These are phyloP conservation scores for Phytophthora colocasiae DNA, from an alignment of 352 stramenopile genomes.

Conservation along the genomic window DNA sequence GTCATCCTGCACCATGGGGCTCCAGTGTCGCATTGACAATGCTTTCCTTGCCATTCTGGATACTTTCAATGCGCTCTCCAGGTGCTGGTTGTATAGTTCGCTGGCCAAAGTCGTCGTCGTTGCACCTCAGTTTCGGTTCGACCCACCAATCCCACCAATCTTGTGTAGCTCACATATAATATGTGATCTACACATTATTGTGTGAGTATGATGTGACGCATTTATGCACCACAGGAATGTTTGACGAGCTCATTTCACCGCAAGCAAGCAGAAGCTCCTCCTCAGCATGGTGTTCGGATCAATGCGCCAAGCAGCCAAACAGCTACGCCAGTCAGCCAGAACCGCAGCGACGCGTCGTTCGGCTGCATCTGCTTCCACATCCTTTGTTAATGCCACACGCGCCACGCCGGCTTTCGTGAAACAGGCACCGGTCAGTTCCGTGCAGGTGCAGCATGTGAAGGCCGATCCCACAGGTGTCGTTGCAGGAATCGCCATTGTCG, in stretches of 20 bases:
- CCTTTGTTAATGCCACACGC: conserved; percentile 4
- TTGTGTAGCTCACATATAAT: background rate
- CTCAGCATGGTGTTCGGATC: conserved; percentile 37
- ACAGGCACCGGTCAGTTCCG: conserved; percentile 12
- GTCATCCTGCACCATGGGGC: too few relatives aligned
- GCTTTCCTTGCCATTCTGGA: too few relatives aligned
- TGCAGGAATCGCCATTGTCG: conserved; percentile 70
- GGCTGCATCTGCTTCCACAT: conserved; percentile 10
- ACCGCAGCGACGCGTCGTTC: conserved; percentile 4
- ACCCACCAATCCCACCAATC: too few relatives aligned
- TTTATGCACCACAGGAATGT: conserved; percentile 23
- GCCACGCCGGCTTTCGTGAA: conserved; percentile 14
- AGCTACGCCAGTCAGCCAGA: conserved; percentile 30
- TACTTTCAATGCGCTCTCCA: too few relatives aligned
- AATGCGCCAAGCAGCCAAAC: conserved; percentile 37
- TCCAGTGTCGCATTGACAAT: too few relatives aligned
- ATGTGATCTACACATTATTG: background rate
- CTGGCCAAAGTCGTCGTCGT: too few relatives aligned
- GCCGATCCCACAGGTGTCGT: conserved; percentile 74
- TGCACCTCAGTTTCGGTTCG: too few relatives aligned
- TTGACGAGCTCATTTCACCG: conserved; percentile 17
- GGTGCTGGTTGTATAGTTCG: too few relatives aligned
- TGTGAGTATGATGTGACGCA: background rate
- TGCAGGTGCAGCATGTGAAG: conserved; percentile 38
- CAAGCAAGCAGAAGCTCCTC: background rate